Conservation (phyloP, 1,139 yeast genomes). For the Debaryomyces sp. region DNA sequence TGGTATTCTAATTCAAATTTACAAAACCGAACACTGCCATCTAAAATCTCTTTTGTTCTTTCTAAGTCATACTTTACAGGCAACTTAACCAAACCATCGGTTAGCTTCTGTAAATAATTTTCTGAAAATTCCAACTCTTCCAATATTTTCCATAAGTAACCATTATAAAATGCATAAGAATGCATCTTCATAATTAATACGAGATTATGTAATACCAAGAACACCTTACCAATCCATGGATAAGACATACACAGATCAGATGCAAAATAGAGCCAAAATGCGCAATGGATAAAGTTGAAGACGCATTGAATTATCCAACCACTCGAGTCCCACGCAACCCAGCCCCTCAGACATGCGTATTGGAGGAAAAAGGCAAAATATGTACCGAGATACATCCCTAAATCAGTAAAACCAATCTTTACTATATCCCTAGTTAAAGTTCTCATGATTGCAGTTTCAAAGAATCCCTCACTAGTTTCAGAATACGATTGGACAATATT, state of each 20-base stretch:
- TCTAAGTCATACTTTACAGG: conserved; percentile 29
- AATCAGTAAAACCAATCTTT: conserved; percentile 69
- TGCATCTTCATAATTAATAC: conserved; percentile 93
- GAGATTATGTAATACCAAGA: conserved; percentile 76
- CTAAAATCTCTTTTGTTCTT: conserved; percentile 29
- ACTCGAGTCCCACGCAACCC: conserved; percentile 54
- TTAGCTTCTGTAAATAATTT: conserved; percentile 27
- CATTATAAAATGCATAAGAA: conserved; percentile 86
- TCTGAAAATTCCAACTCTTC: conserved; percentile 59
- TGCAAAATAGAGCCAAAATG: conserved; percentile 55
- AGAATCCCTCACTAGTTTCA: conserved; percentile 26
- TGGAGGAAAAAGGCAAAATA: conserved; percentile 64
- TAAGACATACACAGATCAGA: conserved; percentile 46
- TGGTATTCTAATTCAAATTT: conserved; percentile 62
- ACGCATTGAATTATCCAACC: conserved; percentile 66
- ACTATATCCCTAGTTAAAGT: conserved; percentile 57
- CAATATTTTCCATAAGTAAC: conserved; percentile 72
- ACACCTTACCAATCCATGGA: conserved; percentile 90
- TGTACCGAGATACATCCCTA: conserved; percentile 64
- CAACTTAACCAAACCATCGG: conserved; percentile 14
- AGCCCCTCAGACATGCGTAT: conserved; percentile 39
- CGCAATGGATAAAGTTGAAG: conserved; percentile 55
- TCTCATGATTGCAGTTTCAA: conserved; percentile 52
- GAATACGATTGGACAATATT: conserved; percentile 46
- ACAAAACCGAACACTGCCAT: conserved; percentile 61